phyloP scores from a whole-genome alignment of 2,329 filamentous ascomycete genomes.

The Metarhizium guizhouense region DNA sequence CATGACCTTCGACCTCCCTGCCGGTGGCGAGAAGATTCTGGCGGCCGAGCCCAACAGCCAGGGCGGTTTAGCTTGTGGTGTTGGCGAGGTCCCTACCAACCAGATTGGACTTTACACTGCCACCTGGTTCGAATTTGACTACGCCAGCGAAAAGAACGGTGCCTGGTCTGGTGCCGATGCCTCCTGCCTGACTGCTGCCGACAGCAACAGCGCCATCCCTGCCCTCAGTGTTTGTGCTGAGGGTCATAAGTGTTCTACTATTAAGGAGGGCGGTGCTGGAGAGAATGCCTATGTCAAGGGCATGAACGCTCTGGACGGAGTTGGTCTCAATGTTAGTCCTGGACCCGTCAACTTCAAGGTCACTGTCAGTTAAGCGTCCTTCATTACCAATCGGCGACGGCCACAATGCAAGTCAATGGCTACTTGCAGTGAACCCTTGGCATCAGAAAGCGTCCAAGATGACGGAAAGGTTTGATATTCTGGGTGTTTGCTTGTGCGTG shows the following conservation, averaged over 20 bases:
- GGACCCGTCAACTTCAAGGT: slow-evolving; percentile 20
- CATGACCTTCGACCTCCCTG: slow-evolving; percentile 31
- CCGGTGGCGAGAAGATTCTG: slow-evolving; percentile 28
- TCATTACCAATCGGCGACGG: too few relatives aligned
- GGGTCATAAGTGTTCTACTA: too few relatives aligned
- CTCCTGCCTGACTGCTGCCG: slow-evolving; percentile 36
- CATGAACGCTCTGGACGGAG: slow-evolving; percentile 28
- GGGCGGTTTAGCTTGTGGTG: slow-evolving; percentile 36
- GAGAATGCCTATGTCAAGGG: slow-evolving; percentile 28
- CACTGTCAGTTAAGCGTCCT: slow-evolving; percentile 20
- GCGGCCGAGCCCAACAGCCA: slow-evolving; percentile 38
- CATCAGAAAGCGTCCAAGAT: too few relatives aligned
- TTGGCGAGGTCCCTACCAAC: slow-evolving; percentile 24
- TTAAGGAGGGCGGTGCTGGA: slow-evolving; percentile 21
- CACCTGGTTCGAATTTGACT: slow-evolving; percentile 44
- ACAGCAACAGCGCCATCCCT: slow-evolving; percentile 18
- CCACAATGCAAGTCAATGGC: too few relatives aligned
- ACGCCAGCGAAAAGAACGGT: slow-evolving; percentile 34
- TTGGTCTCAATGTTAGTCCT: slow-evolving; percentile 29
- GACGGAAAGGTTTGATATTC: too few relatives aligned
- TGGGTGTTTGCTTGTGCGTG: background rate
- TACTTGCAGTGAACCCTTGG: too few relatives aligned
- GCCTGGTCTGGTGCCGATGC: slow-evolving; percentile 42
- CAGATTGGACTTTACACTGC: slow-evolving; percentile 30
- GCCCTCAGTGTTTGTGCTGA: too few relatives aligned